These are phyloP conservation scores for Kodamaea fukazawae DNA, from an alignment of 805 yeast genomes.

Conservation along the genomic window DNA sequence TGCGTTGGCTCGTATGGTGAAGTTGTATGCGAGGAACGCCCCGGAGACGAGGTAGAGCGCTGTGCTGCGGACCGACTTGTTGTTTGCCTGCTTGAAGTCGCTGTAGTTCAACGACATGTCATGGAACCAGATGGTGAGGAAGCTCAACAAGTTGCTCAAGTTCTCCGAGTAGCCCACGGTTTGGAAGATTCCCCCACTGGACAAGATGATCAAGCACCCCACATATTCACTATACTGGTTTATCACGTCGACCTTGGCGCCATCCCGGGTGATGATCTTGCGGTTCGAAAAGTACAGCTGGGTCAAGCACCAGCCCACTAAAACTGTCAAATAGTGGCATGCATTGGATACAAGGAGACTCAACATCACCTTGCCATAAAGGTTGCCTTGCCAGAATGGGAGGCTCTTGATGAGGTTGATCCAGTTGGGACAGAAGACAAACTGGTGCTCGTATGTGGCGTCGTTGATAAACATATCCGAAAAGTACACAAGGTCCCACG, in stretches of 20 bases:
- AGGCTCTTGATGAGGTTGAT: conserved; percentile 43
- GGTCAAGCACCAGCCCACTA: conserved; percentile 53
- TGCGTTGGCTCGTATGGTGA: conserved; percentile 73
- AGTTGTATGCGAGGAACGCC: conserved; percentile 50
- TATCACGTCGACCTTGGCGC: conserved; percentile 1
- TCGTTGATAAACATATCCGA: conserved; percentile 51
- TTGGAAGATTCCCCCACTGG: conserved; percentile 80
- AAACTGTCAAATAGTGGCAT: conserved; percentile 48
- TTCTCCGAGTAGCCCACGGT: conserved; percentile 77
- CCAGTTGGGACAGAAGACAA: conserved; percentile 85
- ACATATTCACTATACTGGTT: conserved; percentile 15
- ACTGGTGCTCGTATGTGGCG: conserved; percentile 77
- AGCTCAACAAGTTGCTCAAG: conserved; percentile 57
- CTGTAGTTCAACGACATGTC: conserved; percentile 29
- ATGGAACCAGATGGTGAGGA: conserved; percentile 54
- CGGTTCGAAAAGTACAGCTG: conserved; percentile 13
- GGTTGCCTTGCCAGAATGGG: conserved; percentile 22
- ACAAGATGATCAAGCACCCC: conserved; percentile 51
- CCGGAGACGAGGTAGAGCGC: conserved; percentile 49
- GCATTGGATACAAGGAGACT: conserved; percentile 52
- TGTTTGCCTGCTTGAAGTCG: conserved; percentile 15
- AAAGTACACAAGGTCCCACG: conserved; percentile 89
- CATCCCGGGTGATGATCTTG: not conserved
- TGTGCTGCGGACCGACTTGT: conserved; percentile 20
- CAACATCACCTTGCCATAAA: conserved; percentile 45